phyloP scores from a whole-genome alignment of 345 rosid species.

The Moricandia moricandioides region DNA sequence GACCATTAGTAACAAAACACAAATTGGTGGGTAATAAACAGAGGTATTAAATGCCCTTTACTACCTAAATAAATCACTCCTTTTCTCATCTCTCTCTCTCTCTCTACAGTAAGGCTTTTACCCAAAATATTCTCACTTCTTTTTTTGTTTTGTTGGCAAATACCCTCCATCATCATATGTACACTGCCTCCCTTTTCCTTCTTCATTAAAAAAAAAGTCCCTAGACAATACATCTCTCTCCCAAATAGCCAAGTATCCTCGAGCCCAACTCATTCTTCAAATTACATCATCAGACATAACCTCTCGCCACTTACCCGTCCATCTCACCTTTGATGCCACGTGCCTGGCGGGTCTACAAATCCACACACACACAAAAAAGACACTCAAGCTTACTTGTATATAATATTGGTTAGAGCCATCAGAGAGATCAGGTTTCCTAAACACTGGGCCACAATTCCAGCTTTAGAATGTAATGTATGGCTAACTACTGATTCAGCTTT shows the following conservation, averaged over 20 bases:
- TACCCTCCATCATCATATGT: neutral
- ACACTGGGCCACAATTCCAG: neutral
- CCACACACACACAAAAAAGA: neutral
- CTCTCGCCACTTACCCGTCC: neutral
- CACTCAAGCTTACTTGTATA: neutral
- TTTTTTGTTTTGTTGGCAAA: neutral
- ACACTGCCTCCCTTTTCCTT: neutral
- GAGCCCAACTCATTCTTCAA: neutral
- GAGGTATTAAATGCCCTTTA: neutral
- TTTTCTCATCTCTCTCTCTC: neutral
- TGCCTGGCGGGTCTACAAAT: neutral
- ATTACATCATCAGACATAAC: neutral
- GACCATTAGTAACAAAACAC: neutral
- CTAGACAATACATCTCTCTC: neutral
- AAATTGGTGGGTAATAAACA: neutral
- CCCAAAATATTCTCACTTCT: neutral
- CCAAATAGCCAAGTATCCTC: too few relatives aligned
- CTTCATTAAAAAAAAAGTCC: neutral
- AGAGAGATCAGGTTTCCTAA: neutral
- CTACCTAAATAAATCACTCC: neutral
- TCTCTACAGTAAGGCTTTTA: neutral
- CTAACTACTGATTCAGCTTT: neutral
- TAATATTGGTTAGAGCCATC: neutral
- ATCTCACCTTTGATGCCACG: neutral
- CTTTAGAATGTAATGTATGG: neutral